These are phyloP conservation scores for Diaporthe helianthi DNA, from an alignment of 2,329 filamentous ascomycete species.

Conservation along the genomic window DNA sequence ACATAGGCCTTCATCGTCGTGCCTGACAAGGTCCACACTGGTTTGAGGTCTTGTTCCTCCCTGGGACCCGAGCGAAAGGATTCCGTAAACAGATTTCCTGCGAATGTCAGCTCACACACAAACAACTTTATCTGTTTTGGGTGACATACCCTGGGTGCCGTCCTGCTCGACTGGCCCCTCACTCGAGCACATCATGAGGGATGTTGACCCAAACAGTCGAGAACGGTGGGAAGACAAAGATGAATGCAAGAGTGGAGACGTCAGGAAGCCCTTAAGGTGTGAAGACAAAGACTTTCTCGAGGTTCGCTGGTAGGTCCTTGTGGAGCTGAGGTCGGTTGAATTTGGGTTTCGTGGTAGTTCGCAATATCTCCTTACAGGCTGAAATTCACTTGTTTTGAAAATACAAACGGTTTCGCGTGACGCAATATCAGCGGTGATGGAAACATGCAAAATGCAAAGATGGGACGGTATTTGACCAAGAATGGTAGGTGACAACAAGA, in stretches of 20 bases:
- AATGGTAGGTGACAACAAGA: not conserved
- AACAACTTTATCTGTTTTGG: not conserved
- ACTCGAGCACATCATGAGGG: not conserved
- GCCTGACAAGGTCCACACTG: conserved; percentile 25
- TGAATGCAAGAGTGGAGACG: not conserved
- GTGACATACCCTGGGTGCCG: not conserved
- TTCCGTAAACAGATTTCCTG: not conserved
- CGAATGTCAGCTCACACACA: not conserved
- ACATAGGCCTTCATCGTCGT: conserved; percentile 43
- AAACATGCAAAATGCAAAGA: not conserved
- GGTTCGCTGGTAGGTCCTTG: not conserved
- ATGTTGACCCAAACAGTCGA: not conserved
- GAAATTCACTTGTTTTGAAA: not conserved
- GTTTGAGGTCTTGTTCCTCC: not conserved
- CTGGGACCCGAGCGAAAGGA: not conserved
- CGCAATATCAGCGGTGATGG: not conserved
- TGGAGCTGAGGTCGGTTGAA: not conserved
- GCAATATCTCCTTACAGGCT: not conserved
- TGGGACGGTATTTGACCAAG: not conserved
- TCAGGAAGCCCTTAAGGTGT: not conserved
- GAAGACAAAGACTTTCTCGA: not conserved
- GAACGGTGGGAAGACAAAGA: not conserved
- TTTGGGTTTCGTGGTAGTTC: not conserved
- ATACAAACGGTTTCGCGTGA: not conserved
- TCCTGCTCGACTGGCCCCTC: not conserved